Conservation (phyloP, 1,284 basidiomycete species). For the Paramarasmius palmivorus region DNA sequence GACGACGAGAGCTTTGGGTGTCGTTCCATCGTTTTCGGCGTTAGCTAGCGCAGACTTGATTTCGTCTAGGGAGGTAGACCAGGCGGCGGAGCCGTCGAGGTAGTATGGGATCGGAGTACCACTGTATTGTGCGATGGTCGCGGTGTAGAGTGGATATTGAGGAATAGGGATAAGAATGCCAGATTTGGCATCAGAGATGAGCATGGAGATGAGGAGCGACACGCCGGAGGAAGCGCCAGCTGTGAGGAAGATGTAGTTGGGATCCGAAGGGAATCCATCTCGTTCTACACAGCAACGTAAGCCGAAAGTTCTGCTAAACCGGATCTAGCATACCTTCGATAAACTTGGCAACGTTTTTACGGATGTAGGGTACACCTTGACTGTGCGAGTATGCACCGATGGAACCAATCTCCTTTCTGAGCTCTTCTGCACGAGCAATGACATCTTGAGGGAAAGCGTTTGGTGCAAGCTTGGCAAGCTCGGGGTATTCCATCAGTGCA, state of each 20-base stretch:
- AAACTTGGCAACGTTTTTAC: conserved; percentile 88
- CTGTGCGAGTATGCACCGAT: conserved; percentile 96
- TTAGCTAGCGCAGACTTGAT: conserved; percentile 72
- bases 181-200: conserved; percentile 66
- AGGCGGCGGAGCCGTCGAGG: conserved; percentile 80
- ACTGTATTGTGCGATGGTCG: conserved; percentile 84
- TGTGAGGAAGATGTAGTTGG: conserved; percentile 91
- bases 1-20: conserved; percentile 83
- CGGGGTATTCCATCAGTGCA: conserved; percentile 91
- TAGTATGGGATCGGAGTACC: conserved; percentile 89
- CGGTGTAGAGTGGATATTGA: conserved; percentile 97
- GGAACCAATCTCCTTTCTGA: conserved; percentile 88
- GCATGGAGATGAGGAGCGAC: conserved; percentile 81
- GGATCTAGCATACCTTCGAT: conserved; percentile 66
- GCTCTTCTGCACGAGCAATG: conserved; percentile 78
- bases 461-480: conserved; percentile 76
- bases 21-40: conserved; percentile 64
- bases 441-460: conserved; percentile 87
- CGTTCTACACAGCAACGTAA: conserved; percentile 55
- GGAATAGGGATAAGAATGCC: conserved; percentile 96
- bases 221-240: conserved; percentile 94
- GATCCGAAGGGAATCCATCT: conserved; percentile 84
- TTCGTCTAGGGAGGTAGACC: conserved; percentile 81
- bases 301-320: background rate
- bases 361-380: conserved; percentile 89